phyloP scores from a whole-genome alignment of 1,139 yeast genomes.

The Kurtzmaniella quercitrusa region DNA sequence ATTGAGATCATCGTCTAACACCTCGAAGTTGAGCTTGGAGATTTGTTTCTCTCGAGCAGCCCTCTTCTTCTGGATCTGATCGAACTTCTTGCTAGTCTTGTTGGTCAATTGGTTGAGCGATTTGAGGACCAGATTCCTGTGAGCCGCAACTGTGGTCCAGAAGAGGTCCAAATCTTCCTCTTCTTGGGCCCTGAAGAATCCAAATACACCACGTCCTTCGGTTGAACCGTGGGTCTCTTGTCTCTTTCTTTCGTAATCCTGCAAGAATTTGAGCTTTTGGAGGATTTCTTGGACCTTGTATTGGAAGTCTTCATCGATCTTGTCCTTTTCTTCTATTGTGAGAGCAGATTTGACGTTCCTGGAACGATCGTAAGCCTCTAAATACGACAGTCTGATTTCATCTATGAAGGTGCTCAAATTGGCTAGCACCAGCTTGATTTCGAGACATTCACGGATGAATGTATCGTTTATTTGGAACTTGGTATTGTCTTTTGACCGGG shows the following conservation, averaged over 20 bases:
- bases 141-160: conserved; percentile 21
- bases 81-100: conserved; percentile 29
- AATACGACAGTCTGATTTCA: conserved; percentile 41
- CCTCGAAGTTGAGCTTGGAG: conserved; percentile 39
- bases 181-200: conserved; percentile 15
- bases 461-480: conserved; percentile 39
- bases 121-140: conserved; percentile 36
- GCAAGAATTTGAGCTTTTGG: conserved; percentile 47
- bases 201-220: conserved; percentile 17
- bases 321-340: conserved; percentile 46
- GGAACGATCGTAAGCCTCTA: conserved; percentile 33
- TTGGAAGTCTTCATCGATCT: conserved; percentile 52
- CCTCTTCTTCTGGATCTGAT: conserved; percentile 41
- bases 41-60: conserved; percentile 38
- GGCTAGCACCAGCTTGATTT: conserved; percentile 37
- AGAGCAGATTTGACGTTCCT: conserved; percentile 15
- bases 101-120: conserved; percentile 35
- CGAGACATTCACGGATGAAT: conserved; percentile 47
- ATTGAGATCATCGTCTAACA: conserved; percentile 30
- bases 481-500: neutral
- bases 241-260: conserved; percentile 48
- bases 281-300: conserved; percentile 46
- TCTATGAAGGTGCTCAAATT: conserved; percentile 36
- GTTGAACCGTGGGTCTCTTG: conserved; percentile 14
- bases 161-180: conserved; percentile 27